Percentiles rank a stretch among this genome's conserved stretches.
These are phyloP conservation scores for Fomes fomentarius DNA, from an alignment of 1,284 basidiomycete species.

Conservation along the genomic window DNA sequence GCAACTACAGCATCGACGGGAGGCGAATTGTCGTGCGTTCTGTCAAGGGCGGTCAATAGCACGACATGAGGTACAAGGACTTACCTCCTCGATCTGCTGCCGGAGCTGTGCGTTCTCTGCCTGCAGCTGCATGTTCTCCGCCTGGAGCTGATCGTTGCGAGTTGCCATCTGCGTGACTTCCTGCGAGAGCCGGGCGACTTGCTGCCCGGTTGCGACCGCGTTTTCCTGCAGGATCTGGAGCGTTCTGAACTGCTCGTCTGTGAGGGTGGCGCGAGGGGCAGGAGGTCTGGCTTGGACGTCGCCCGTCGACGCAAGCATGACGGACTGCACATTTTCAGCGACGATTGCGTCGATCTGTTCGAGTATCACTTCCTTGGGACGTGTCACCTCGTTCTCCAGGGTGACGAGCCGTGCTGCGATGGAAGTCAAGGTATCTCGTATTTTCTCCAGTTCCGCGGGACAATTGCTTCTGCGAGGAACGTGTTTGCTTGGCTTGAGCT, in stretches of 20 bases:
- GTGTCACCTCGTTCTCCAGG: constrained; percentile 10
- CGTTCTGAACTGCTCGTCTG: constrained; percentile 18
- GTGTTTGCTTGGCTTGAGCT: constrained; percentile 14
- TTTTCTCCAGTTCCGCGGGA: constrained; percentile 23
- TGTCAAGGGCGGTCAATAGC: not conserved
- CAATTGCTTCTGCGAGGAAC: constrained; percentile 20
- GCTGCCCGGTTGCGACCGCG: constrained; percentile 17
- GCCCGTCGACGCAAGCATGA: constrained; percentile 17
- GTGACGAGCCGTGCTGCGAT: constrained; percentile 18
- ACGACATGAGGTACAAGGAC: not conserved
- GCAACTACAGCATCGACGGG: not conserved
- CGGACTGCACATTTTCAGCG: constrained; percentile 18
- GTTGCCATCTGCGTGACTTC: constrained; percentile 22
- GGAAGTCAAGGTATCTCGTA: constrained; percentile 12
- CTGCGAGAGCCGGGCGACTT: constrained; percentile 19
- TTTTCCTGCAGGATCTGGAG: constrained; percentile 19
- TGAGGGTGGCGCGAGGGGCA: constrained; percentile 15
- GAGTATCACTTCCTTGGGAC: constrained; percentile 9
- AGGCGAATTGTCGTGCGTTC: not conserved
- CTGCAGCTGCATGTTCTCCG: constrained; percentile 19
- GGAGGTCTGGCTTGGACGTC: constrained; percentile 16
- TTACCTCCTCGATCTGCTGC: constrained; percentile 22
- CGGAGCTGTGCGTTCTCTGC: constrained; percentile 22
- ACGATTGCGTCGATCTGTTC: constrained; percentile 21
- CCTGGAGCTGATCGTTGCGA: constrained; percentile 18